phyloP scores from a whole-genome alignment of 805 yeast species.

The Candida tibetensis region DNA sequence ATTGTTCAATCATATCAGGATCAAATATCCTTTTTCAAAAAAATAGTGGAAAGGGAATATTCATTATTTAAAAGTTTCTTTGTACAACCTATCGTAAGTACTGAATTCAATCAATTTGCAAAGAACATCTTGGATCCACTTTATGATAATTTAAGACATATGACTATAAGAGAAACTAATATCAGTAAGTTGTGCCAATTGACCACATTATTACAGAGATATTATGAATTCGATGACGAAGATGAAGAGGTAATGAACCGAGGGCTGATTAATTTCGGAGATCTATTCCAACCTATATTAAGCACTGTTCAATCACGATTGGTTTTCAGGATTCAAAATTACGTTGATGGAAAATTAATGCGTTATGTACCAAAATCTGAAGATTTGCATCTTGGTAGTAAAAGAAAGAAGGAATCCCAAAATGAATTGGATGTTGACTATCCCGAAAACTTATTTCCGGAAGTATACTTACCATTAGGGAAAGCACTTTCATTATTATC shows the following conservation, averaged over 20 bases:
- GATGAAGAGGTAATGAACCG: constrained; percentile 13
- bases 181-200: constrained; percentile 72
- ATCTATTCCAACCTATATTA: constrained; percentile 65
- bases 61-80: constrained; percentile 57
- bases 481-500: constrained; percentile 68
- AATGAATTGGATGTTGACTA: constrained; percentile 31
- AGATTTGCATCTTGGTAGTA: constrained; percentile 59
- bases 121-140: constrained; percentile 70
- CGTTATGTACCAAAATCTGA: constrained; percentile 64
- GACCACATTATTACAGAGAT: constrained; percentile 64
- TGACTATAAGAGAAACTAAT: constrained; percentile 66
- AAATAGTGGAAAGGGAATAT: constrained; percentile 59
- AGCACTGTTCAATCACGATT: constrained; percentile 78
- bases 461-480: constrained; percentile 69
- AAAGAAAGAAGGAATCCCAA: constrained; percentile 4
- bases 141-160: constrained; percentile 65
- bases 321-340: constrained; percentile 73
- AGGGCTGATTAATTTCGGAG: constrained; percentile 46
- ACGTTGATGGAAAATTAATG: constrained; percentile 65
- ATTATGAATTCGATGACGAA: constrained; percentile 61
- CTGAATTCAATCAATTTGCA: constrained; percentile 56
- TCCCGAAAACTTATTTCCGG: constrained; percentile 36
- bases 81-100: constrained; percentile 9
- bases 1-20: constrained; percentile 62
- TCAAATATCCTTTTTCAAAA: constrained; percentile 57